phyloP scores from a whole-genome alignment of 129 eudicot species.

The Tagetes erecta region DNA sequence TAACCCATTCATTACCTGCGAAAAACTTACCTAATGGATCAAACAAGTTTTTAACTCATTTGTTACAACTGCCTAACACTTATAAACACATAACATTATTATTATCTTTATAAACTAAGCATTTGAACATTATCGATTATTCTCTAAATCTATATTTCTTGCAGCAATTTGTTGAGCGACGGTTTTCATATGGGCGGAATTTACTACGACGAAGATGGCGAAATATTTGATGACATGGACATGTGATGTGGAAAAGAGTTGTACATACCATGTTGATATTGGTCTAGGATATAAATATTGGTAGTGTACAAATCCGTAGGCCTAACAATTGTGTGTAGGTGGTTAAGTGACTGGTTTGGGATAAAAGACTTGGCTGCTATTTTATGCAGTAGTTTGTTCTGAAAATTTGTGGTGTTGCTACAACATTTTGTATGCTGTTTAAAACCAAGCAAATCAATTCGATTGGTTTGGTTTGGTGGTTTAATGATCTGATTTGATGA shows the following conservation, averaged over 20 bases:
- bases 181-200: constrained; percentile 48
- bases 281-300: constrained; percentile 30
- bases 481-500: too few species aligned
- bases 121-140: background rate
- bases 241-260: constrained; percentile 43
- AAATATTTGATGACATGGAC: constrained; percentile 87
- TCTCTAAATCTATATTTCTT: background rate
- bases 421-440: background rate
- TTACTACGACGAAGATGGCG: constrained; percentile 58
- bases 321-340: constrained; percentile 27
- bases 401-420: constrained; percentile 26
- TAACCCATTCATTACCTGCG: too few species aligned
- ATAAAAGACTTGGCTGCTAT: constrained; percentile 7
- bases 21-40: too few species aligned
- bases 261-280: constrained; percentile 45
- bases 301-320: constrained; percentile 35
- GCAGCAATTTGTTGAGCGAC: constrained; percentile 78
- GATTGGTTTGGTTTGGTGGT: too few species aligned
- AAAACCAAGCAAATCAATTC: too few species aligned
- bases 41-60: too few species aligned
- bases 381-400: constrained; percentile 1
- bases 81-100: background rate
- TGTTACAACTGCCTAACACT: too few species aligned
- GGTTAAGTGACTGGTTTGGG: constrained; percentile 6
- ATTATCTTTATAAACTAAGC: background rate